Evolutionary conservation across 1,284 basidiomycete species (phyloP).

Genomic region (Moesziomyces globuligerus): DNA sequence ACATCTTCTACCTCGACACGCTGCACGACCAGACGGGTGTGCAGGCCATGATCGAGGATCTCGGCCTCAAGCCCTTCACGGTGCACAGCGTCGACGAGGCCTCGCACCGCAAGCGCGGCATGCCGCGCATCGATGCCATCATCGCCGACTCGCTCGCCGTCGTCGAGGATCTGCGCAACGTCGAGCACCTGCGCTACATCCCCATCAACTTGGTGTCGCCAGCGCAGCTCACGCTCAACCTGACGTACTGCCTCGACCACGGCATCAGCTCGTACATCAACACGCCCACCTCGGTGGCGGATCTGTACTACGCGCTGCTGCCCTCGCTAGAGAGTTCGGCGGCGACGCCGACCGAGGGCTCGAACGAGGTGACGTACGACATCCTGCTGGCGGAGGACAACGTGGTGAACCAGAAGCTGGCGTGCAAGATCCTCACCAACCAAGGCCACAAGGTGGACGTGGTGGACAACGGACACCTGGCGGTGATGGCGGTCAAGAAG

Average conservation of each 20-base stretch:
- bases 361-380: constrained; percentile 85
- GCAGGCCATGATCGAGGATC: constrained; percentile 79
- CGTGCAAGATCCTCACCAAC: constrained; percentile 95
- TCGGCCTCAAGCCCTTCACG: constrained; percentile 83
- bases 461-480: constrained; percentile 93
- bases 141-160: constrained; percentile 87
- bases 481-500: constrained; percentile 86
- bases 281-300: constrained; percentile 86
- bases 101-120: constrained; percentile 76
- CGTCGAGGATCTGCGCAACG: constrained; percentile 87
- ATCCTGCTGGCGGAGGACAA: constrained; percentile 99
- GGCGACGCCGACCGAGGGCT: constrained; percentile 79
- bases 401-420: constrained; percentile 95
- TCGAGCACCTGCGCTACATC: constrained; percentile 94
- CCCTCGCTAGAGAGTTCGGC: constrained; percentile 94
- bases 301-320: constrained; percentile 89
- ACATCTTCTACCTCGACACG: constrained; percentile 88
- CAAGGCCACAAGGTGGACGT: constrained; percentile 96
- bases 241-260: constrained; percentile 80
- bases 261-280: constrained; percentile 90
- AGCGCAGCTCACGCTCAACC: constrained; percentile 64
- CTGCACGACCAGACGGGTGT: constrained; percentile 81
- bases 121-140: constrained; percentile 93
- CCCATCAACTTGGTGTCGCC: constrained; percentile 90
- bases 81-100: constrained; percentile 82